Evolutionary conservation across 176 grass and related monocot genomes (phyloP).

Genomic region (Ampelocalamus luodianensis): DNA sequence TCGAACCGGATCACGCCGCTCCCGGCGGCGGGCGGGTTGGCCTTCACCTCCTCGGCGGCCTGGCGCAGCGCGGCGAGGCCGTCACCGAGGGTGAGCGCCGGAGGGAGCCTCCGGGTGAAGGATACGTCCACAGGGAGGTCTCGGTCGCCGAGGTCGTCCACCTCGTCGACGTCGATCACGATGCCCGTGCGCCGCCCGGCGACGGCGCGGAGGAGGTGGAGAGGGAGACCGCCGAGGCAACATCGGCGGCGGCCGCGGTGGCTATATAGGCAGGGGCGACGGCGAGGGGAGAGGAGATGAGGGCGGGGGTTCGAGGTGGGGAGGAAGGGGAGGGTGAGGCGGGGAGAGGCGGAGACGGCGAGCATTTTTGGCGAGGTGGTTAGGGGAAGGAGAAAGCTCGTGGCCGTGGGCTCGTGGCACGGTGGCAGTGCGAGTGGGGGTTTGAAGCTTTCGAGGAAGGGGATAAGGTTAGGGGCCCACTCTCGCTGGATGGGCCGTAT

Average conservation of each 20-base stretch:
- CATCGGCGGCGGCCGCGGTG: background rate
- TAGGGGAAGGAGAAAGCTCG: slow-evolving; percentile 18
- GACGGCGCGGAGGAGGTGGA: background rate
- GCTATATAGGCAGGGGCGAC: background rate
- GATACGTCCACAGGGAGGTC: slow-evolving; percentile 47
- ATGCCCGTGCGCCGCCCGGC: slow-evolving; percentile 33
- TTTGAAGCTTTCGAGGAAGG: slow-evolving; percentile 15
- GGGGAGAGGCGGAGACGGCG: slow-evolving; percentile 24
- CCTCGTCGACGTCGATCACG: slow-evolving; percentile 53
- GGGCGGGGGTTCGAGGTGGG: background rate
- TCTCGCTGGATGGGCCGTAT: background rate
- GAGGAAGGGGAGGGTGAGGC: background rate
- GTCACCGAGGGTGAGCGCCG: slow-evolving; percentile 49
- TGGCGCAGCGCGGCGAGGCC: slow-evolving; percentile 49
- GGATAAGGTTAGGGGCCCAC: slow-evolving; percentile 46
- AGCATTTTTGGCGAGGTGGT: slow-evolving; percentile 31
- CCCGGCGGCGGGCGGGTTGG: background rate
- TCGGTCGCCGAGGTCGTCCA: background rate
- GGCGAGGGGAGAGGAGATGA: background rate
- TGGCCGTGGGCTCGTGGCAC: too few relatives aligned
- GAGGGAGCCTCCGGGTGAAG: slow-evolving; percentile 49
- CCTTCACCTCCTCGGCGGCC: slow-evolving; percentile 33
- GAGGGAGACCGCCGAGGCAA: background rate
- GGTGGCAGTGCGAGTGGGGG: background rate
- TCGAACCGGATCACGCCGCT: slow-evolving; percentile 56